Evolutionary conservation across 75 land plant species (phyloP).

Genomic region (Picea glauca): DNA sequence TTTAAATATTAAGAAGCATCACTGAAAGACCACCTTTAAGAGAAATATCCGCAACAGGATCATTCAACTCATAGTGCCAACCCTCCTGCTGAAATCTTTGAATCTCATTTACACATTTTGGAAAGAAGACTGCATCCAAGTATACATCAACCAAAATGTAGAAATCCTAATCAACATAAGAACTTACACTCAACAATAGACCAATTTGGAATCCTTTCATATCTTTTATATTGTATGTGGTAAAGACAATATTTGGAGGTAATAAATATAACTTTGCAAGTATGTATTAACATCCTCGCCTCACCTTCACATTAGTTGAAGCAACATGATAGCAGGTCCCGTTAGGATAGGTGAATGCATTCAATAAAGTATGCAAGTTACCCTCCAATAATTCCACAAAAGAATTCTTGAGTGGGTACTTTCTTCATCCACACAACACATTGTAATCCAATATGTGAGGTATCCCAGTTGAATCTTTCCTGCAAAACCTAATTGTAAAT

Average conservation of each 20-base stretch:
- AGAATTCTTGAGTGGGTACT: constrained; percentile 95
- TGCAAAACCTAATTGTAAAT: no score
- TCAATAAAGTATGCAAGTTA: constrained; percentile 88
- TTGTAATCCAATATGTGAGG: constrained; percentile 98
- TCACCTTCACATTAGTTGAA: constrained; percentile 92
- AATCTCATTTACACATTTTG: constrained; percentile 86
- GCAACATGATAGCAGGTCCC: constrained; percentile 99
- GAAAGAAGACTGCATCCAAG: constrained; percentile 95
- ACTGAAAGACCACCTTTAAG: constrained; percentile 66
- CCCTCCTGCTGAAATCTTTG: constrained; percentile 98
- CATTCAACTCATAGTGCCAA: constrained; percentile 96
- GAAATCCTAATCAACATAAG: constrained; percentile 70
- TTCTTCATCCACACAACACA: constrained; percentile 97
- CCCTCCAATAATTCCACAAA: constrained; percentile 98
- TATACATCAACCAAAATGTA: constrained; percentile 99
- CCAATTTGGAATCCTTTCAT: not conserved
- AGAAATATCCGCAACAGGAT: constrained; percentile 85
- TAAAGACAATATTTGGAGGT: not conserved
- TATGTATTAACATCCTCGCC: not conserved
- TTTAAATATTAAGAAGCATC: no score
- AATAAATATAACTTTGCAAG: not conserved
- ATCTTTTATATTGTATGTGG: not conserved
- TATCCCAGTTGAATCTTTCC: constrained; percentile 89
- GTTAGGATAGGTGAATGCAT: constrained; percentile 99
- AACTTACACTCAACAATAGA: not conserved